Base-by-base conservation (phyloP, 768 basidiomycete genomes). In the Boletus coccyginus region DNA sequence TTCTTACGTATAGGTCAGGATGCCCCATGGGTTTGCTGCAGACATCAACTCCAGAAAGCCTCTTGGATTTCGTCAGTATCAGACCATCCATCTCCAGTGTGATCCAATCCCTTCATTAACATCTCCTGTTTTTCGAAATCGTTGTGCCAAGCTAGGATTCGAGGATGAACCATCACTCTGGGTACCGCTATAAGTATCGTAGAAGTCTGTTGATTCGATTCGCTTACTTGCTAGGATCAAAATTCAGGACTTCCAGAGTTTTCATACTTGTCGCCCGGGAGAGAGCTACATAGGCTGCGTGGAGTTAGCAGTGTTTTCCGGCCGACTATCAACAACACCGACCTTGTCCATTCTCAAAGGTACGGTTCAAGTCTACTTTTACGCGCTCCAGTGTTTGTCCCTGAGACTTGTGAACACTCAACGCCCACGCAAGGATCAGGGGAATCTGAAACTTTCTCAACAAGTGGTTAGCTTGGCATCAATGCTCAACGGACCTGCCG, bases 361-460 rank as follows among this genome's bases (percentile, higher is more conserved):
- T 87, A 41, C 81, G 78, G 56, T 74, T 68, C 29, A 95, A 78
- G 65, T 94, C 85, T 5, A 94, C 88, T 56, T 86, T 88, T 54
- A 94, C 91, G 47, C 91, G 78, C 49, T 91, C 83, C 43, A 96
- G 73, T 0, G 94, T 95, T 70, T 94, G 93, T 0, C 94, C 94
- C 39, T 96, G 94, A 6, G 87, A 88, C 67, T 95, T 95, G 73
- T 94, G 92, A 36, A 94, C 85, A 46, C 86, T 88, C 67, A 94
- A 77, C 0, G 92, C 92, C 89, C 92, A 94, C 0, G 93, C 86
- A n/a, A 93, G 73, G 49, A 86, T 85, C 7, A 88, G 61, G 3
- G 83, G 82, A 10, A 86, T 61, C 81, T 83, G 38, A 32, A 60
- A 41, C 31, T 46, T 68, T 81, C 4, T 55, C 44, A 52, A 44